Evolutionary conservation across 2,329 filamentous ascomycete genomes (phyloP), one percentile per base, ranked within the genome.

Genomic region (Claviceps quebecensis): DNA sequence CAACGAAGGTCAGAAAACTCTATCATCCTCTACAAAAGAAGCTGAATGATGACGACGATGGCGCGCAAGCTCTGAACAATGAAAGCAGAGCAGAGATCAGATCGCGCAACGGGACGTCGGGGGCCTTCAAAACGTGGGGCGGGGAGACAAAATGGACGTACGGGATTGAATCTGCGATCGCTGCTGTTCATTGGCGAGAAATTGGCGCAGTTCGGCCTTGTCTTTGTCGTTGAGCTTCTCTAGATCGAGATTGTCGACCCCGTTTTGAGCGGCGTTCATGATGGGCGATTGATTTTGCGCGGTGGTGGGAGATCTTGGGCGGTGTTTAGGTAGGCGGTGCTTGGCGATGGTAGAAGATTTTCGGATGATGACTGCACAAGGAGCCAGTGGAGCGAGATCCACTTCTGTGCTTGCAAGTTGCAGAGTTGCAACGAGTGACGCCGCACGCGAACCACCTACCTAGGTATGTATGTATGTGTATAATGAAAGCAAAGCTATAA

Each of bases 161-260:
- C 84, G 75, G 41, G 69, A 61, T 57, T 80, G 76, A 48, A 81
- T 69, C 58, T 80, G 74, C n/a, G 86, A 80, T 67, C 93, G 93
- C 70, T 96, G 87, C 57, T 79, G 77, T 74, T 96, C 89, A 64
- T 86, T 88, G 60, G 80, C 72, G 53, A 96, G 76, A 69, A 95
- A 91, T 64, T 88, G 82, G 63, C 88, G 86, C 44, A 98, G 78
- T 70, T 97, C 89, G 57, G 81, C 75, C 77, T 89, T 93, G 70
- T 96, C 89, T 63, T 79, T 78, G 54, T 87, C 83, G 61, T 79
- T 85, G 65, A 96, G 83, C 69, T 81, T 82, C 61, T 80, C 78
- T 58, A 91, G 72, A 63, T 90, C 86, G 62, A 81, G 61, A 54
- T 75, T 70, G 53, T 73, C 70, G 63, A 78, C 65, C 48, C 60